Percentiles rank a stretch among this genome's conserved stretches.
phyloP scores from a whole-genome alignment of 768 basidiomycete species.

The Panaeolus papilionaceus region DNA sequence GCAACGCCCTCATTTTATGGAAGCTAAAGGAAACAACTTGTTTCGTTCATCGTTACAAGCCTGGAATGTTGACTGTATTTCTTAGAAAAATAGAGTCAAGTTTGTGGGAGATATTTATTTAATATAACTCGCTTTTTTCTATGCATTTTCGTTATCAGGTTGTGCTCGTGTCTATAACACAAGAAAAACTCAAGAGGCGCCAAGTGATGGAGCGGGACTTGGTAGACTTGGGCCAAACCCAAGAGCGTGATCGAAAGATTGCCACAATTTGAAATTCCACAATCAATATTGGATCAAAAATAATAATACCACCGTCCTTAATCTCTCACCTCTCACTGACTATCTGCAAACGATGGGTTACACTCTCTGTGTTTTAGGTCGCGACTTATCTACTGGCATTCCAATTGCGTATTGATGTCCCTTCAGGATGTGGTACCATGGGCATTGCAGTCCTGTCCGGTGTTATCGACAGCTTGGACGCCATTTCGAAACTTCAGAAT shows the following conservation, averaged over 20 bases:
- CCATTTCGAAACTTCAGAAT: constrained; percentile 32
- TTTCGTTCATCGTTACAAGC: neutral
- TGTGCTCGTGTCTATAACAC: neutral
- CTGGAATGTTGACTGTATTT: constrained; percentile 27
- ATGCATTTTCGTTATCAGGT: neutral
- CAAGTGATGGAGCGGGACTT: neutral
- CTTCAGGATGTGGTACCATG: constrained; percentile 96
- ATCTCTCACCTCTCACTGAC: neutral
- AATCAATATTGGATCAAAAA: neutral
- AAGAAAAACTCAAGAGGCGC: neutral
- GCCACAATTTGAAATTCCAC: neutral
- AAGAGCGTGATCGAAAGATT: neutral
- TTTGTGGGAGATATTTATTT: constrained; percentile 8
- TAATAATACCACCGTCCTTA: constrained; percentile 1
- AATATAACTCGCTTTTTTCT: neutral
- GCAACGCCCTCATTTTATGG: constrained; percentile 94
- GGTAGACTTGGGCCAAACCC: neutral
- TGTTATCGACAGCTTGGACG: constrained; percentile 82
- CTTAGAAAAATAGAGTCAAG: constrained; percentile 8
- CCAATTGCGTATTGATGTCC: constrained; percentile 23
- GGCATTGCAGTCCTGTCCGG: constrained; percentile 95
- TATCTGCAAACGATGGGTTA: constrained; percentile 72
- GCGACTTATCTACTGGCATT: constrained; percentile 25
- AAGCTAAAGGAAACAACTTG: constrained; percentile 65
- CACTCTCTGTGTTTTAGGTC: constrained; percentile 88